Base-by-base conservation (phyloP, 2,329 filamentous ascomycete genomes). In the Fusarium goolgardi region DNA sequence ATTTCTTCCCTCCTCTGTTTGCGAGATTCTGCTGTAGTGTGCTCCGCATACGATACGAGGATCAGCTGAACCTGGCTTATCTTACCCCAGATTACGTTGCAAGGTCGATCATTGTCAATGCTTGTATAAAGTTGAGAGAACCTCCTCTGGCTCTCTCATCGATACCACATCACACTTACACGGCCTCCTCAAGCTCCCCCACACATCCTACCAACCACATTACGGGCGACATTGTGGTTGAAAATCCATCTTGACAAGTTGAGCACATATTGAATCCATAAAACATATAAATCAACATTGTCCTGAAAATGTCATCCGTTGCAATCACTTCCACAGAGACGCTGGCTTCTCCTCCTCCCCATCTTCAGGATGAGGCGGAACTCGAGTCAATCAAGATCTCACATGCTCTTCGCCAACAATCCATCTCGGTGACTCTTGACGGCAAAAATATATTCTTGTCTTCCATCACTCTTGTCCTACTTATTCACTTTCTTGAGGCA, bases 371-470 rank as follows among this genome's bases (percentile, higher is more conserved):
- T 8, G 71, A 75, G 41, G 53, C 46, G 15, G 72, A 73, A 49
- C 21, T 66, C 9, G 72, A 73, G 37, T 45, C 59, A 9, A 62
- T 72, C 51, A 72, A 71, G 43, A 52, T 67, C 20, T 61, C 70
- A 40, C 71, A 45, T 50, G 66, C 53, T 37, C 54, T 73, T 32
- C 70, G 84, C 63, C 81, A 81, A 34, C 84, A 87, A 67, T 80
- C 84, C 44, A 78, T 87, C 55, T 83, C 81, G 40, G 73, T 88
- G 53, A 87, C 85, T 0, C 81, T 89, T 16, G 81, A 86, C 55
- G 84, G 83, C 37, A 75, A 79, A 10, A 78, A 81, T 69, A 81
- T 88, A 60, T 80, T 85, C 53, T 73, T 78, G 40, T 73, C 82
- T 13, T 77, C 84, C 7, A 59, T 84, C 29, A 67, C 79, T 21